phyloP scores from a whole-genome alignment of 2,329 filamentous ascomycete genomes.

The Pseudogymnoascus pannorum region DNA sequence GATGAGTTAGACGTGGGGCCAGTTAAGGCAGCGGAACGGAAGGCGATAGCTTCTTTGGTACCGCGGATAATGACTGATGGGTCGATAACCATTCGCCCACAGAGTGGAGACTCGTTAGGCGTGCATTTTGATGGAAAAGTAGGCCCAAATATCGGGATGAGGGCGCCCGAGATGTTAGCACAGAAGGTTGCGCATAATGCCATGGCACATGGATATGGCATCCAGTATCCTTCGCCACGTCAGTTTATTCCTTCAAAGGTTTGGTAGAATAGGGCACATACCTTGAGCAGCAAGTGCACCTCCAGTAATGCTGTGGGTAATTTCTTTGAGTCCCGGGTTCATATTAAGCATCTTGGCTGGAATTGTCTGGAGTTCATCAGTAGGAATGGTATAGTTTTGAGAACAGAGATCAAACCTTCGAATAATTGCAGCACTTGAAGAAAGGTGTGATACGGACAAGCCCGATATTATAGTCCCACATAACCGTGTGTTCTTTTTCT shows the following conservation, averaged over 20 bases:
- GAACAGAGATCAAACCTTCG: conserved; percentile 57
- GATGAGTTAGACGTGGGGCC: neutral
- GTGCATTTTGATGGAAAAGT: conserved; percentile 70
- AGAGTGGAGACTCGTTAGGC: conserved; percentile 53
- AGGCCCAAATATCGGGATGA: conserved; percentile 86
- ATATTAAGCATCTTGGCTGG: conserved; percentile 73
- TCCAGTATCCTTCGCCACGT: conserved; percentile 75
- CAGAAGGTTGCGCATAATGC: conserved; percentile 89
- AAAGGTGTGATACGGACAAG: conserved; percentile 90
- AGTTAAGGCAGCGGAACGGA: conserved; percentile 24
- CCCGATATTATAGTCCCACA: conserved; percentile 97
- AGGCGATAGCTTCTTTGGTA: conserved; percentile 41
- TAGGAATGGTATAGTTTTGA: neutral
- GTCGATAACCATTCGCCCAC: conserved; percentile 60
- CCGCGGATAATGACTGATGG: conserved; percentile 46
- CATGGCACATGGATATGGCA: conserved; percentile 80
- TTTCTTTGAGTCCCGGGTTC: conserved; percentile 78
- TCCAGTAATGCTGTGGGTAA: conserved; percentile 90
- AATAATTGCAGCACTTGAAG: conserved; percentile 83
- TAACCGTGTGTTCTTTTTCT: conserved; percentile 63
- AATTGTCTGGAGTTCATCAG: conserved; percentile 57
- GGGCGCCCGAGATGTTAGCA: conserved; percentile 69
- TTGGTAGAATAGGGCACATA: conserved; percentile 30
- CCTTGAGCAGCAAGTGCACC: conserved; percentile 86
- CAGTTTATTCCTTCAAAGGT: conserved; percentile 5